Evolutionary conservation across 83 land plant genomes (phyloP).

Genomic region (Picea abies): DNA sequence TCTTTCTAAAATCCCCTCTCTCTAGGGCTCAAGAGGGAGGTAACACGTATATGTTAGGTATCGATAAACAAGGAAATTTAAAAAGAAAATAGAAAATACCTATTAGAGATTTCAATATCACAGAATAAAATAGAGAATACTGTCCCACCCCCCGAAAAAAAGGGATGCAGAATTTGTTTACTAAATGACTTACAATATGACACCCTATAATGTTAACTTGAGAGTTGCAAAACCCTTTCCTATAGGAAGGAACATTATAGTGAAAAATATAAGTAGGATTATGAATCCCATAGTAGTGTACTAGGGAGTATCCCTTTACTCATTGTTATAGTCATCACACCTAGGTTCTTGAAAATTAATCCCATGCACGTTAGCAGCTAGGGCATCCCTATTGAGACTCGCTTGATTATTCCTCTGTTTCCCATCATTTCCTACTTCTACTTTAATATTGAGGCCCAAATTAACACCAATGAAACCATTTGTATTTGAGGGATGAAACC

Average conservation of each 20-base stretch:
- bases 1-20: no score
- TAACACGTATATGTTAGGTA: no score
- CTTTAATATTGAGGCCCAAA: slow-evolving; percentile 5
- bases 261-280: slow-evolving; percentile 95
- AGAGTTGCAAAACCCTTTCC: slow-evolving; percentile 99
- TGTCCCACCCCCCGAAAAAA: no score
- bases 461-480: slow-evolving; percentile 5
- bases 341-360: slow-evolving; percentile 83
- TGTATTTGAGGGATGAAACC: slow-evolving; percentile 20
- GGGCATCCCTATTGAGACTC: slow-evolving; percentile 30
- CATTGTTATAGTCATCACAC: slow-evolving; percentile 70
- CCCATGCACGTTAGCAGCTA: slow-evolving; percentile 68
- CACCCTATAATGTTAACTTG: slow-evolving; percentile 94
- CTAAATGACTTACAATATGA: slow-evolving; percentile 97
- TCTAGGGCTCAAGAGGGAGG: no score
- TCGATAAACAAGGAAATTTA: no score
- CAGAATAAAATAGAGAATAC: not conserved
- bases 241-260: slow-evolving; percentile 90
- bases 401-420: not conserved
- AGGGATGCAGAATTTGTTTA: slow-evolving; percentile 13
- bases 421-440: not conserved
- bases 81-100: no score
- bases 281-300: slow-evolving; percentile 95
- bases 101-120: not conserved
- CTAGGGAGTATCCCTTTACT: slow-evolving; percentile 82